Conservation (phyloP, 768 basidiomycete genomes). For the Gymnopilus dilepis region DNA sequence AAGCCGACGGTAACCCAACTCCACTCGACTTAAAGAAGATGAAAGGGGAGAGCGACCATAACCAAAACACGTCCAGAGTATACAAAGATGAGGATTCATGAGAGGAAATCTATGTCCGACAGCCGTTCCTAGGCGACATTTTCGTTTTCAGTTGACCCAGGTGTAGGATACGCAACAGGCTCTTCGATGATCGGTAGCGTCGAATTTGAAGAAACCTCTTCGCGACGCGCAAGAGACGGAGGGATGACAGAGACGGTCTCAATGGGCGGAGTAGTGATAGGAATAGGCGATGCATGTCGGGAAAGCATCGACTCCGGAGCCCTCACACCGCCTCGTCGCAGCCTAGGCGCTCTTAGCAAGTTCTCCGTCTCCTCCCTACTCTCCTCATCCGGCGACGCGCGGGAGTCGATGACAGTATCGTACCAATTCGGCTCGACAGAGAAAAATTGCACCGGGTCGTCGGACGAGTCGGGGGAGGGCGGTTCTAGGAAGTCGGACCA, state of each 20-base stretch:
- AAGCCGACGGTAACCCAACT: too few species aligned
- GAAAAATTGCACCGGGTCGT: constrained; percentile 18
- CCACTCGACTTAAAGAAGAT: too few species aligned
- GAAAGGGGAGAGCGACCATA: background rate
- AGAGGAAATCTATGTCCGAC: constrained; percentile 29
- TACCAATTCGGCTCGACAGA: constrained; percentile 10
- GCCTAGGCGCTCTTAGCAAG: constrained; percentile 45
- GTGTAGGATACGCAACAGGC: constrained; percentile 51
- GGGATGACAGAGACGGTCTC: constrained; percentile 14
- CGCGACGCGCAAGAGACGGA: constrained; percentile 15
- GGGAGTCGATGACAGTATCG: constrained; percentile 11
- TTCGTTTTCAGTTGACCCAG: constrained; percentile 51
- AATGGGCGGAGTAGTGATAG: constrained; percentile 15
- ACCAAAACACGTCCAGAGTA: constrained; percentile 14
- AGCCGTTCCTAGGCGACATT: constrained; percentile 25
- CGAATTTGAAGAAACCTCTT: background rate
- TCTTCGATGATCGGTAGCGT: constrained; percentile 27
- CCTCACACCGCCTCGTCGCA: constrained; percentile 70
- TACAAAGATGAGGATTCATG: constrained; percentile 9
- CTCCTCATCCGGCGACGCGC: constrained; percentile 19
- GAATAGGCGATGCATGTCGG: constrained; percentile 47
- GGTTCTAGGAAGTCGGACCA: constrained; percentile 32
- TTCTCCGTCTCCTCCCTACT: constrained; percentile 26
- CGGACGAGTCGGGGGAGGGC: constrained; percentile 18
- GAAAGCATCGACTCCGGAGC: constrained; percentile 66